Percentiles rank a stretch among this genome's conserved stretches.
Conservation (phyloP, 345 rosid species). For the Syzygium jambos region DNA sequence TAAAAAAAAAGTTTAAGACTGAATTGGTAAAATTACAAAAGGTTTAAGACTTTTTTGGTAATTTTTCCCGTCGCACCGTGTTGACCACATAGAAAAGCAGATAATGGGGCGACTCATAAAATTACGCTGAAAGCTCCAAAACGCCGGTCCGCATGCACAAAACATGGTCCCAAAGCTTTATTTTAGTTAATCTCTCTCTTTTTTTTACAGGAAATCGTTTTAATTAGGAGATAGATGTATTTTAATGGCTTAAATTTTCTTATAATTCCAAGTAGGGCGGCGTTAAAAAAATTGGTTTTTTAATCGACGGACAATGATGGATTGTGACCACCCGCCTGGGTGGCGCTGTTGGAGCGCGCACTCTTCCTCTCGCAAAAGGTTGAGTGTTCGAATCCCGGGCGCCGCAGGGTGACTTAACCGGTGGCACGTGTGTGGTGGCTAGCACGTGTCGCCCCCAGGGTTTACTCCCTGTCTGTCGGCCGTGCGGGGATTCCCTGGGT, state of each 20-base stretch:
- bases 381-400: no score
- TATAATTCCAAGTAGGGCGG: not conserved
- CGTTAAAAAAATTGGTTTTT: not conserved
- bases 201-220: not conserved
- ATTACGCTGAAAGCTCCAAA: not conserved
- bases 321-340: no score
- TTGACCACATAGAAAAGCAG: not conserved
- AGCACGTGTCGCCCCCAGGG: no score
- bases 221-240: not conserved
- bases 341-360: no score
- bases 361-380: no score
- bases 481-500: no score
- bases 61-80: not conserved
- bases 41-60: no score
- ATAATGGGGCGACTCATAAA: not conserved
- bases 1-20: no score
- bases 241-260: not conserved
- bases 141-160: not conserved
- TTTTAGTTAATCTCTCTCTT: not conserved
- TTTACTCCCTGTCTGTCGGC: no score
- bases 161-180: not conserved
- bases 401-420: no score
- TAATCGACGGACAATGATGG: not conserved
- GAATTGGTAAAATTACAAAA: no score
- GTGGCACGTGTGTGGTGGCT: no score